These are phyloP conservation scores for Aspergillus udagawae DNA, from an alignment of 2,329 filamentous ascomycete genomes.

Conservation along the genomic window DNA sequence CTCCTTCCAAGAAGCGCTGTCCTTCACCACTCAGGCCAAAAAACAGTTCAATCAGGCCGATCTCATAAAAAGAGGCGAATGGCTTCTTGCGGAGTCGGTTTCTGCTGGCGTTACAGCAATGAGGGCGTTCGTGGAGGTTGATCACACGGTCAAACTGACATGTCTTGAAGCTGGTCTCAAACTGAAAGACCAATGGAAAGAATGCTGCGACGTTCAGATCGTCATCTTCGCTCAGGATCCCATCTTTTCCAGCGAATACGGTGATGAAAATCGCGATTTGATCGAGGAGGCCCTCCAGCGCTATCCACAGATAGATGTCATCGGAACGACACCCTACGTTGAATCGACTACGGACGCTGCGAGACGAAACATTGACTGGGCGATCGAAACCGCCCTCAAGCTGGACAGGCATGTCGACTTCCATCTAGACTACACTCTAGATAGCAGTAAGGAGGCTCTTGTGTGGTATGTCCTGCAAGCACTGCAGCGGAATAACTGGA, in stretches of 20 bases:
- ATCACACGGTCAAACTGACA: constrained; percentile 55
- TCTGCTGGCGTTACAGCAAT: constrained; percentile 63
- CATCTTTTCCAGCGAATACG: constrained; percentile 56
- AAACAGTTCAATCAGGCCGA: constrained; percentile 58
- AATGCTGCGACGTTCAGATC: constrained; percentile 59
- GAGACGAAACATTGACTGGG: constrained; percentile 60
- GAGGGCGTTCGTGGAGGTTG: constrained; percentile 68
- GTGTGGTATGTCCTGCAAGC: constrained; percentile 53
- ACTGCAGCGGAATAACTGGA: constrained; percentile 52
- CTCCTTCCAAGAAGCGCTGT: constrained; percentile 63
- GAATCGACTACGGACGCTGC: constrained; percentile 50
- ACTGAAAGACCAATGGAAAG: constrained; percentile 53
- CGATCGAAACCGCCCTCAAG: constrained; percentile 52
- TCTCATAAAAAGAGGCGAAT: constrained; percentile 60
- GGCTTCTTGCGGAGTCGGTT: constrained; percentile 63
- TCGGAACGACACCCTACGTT: constrained; percentile 69
- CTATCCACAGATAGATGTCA: constrained; percentile 48
- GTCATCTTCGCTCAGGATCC: constrained; percentile 69
- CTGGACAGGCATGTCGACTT: constrained; percentile 60
- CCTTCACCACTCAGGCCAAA: constrained; percentile 58
- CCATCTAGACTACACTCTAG: constrained; percentile 68
- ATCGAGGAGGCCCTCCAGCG: constrained; percentile 44
- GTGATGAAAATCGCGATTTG: constrained; percentile 49
- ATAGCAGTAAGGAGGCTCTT: constrained; percentile 46
- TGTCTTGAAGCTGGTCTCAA: constrained; percentile 56